Base-by-base conservation (phyloP, 148 eudicot species). In the Silene conica region DNA sequence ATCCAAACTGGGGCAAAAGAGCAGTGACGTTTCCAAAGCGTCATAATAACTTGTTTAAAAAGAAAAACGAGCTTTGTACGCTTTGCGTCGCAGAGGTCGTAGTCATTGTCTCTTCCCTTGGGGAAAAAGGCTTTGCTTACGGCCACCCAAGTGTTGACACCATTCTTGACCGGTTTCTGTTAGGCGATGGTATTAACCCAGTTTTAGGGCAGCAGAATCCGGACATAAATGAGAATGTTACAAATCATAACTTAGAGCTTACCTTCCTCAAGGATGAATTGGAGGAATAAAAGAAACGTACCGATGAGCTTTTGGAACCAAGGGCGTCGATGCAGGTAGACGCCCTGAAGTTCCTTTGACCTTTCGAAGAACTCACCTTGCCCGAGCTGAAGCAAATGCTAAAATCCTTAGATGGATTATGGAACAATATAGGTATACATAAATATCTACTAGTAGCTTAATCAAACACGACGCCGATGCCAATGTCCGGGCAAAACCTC, bases 61-160 rank as follows among this genome's bases (percentile, higher is more conserved):
- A 81, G 38, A 62, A 74, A 0, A 62, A 74, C 28, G 83, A 81
- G 12, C 43, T 81, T 1, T 81, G 83, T 74, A 81, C 83, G 5
- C 50, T 77, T 8, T 68, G 74, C 43, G 71, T 62, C 41, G 77
- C 61, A 10, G 52, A 77, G 28, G 62, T 18, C 2, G 60, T 59
- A 0, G 4, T 68, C 14, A 34, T 81, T 23, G 77, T 73, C 3
- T 69, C 69, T 60, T 81, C 83, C 0, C 80, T 80, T 2, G 74
- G 66, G 9, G 23, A 3, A 18, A 77, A 77, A 64, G 20, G 60
- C 54, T 81, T 52, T 25, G 62, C 83, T 54, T 77, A 68, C 28
- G 80, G 80, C 48, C 74, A 77, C 59, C 83, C 80, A 23, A 34
- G 74, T 1, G 74, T 73, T 15, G 74, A 81, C 18, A 45, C 1